These are phyloP conservation scores for Pseudotsuga menziesii DNA, from an alignment of 75 land plant species.

Conservation along the genomic window DNA sequence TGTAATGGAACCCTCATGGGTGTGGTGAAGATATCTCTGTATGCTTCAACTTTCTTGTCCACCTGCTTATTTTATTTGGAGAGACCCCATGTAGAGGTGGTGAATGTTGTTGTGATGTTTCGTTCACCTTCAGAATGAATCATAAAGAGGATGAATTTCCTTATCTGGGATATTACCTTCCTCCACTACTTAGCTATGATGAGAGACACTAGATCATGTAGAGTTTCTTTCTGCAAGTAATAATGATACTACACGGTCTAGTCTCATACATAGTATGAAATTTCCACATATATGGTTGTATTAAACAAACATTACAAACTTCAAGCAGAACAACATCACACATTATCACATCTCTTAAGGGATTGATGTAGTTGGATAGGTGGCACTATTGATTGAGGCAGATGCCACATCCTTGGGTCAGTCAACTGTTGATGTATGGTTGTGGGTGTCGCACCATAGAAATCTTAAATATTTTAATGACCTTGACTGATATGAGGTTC, in stretches of 20 bases:
- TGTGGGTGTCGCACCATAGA: neutral
- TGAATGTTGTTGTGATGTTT: neutral
- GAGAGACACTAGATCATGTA: neutral
- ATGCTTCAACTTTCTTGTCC: neutral
- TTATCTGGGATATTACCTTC: neutral
- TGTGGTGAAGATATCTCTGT: neutral
- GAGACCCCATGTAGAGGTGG: no score
- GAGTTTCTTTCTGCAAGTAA: neutral
- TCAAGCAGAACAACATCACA: neutral
- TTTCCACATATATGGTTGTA: neutral
- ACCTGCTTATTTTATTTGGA: neutral
- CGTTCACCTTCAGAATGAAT: neutral
- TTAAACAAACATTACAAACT: neutral
- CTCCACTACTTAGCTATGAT: neutral
- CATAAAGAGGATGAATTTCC: neutral
- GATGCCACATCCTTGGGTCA: neutral
- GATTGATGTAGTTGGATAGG: neutral
- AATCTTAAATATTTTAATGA: neutral
- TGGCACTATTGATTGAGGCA: neutral
- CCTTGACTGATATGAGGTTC: neutral
- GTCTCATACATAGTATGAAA: neutral
- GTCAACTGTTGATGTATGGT: neutral
- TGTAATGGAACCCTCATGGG: neutral
- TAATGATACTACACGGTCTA: neutral
- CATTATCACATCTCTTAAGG: neutral